phyloP scores from a whole-genome alignment of 352 stramenopile species.

The Pythium aquatile region DNA sequence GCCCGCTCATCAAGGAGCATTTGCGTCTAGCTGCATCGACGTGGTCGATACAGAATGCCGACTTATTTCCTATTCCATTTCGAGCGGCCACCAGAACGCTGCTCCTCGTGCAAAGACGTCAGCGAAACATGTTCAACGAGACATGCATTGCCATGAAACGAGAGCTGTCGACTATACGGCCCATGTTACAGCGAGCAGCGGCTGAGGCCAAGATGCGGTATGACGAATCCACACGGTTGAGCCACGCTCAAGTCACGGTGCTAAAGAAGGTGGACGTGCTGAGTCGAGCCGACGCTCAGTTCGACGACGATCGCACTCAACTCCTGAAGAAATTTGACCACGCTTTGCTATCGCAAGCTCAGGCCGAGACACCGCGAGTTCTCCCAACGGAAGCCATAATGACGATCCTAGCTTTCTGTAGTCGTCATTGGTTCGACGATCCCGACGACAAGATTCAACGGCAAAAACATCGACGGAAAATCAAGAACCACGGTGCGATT shows the following conservation, averaged over 20 bases:
- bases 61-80: constrained; percentile 52
- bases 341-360: constrained; percentile 32
- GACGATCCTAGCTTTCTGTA: constrained; percentile 52
- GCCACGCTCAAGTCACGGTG: constrained; percentile 40
- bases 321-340: constrained; percentile 34
- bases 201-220: constrained; percentile 56
- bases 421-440: constrained; percentile 56
- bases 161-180: constrained; percentile 32
- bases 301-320: constrained; percentile 31
- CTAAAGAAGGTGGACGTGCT: constrained; percentile 36
- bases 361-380: constrained; percentile 27
- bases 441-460: neutral
- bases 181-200: constrained; percentile 38
- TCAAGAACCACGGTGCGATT: neutral
- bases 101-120: constrained; percentile 38
- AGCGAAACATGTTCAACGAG: constrained; percentile 29
- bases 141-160: constrained; percentile 19
- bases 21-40: constrained; percentile 29
- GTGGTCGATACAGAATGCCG: constrained; percentile 15
- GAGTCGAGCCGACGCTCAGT: constrained; percentile 36
- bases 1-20: constrained; percentile 31
- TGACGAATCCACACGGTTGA: constrained; percentile 35
- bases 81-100: constrained; percentile 35
- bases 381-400: constrained; percentile 34
- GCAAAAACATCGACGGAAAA: neutral